Conservation (phyloP, 345 rosid genomes). For the Psidium friedrichsthalianum region DNA sequence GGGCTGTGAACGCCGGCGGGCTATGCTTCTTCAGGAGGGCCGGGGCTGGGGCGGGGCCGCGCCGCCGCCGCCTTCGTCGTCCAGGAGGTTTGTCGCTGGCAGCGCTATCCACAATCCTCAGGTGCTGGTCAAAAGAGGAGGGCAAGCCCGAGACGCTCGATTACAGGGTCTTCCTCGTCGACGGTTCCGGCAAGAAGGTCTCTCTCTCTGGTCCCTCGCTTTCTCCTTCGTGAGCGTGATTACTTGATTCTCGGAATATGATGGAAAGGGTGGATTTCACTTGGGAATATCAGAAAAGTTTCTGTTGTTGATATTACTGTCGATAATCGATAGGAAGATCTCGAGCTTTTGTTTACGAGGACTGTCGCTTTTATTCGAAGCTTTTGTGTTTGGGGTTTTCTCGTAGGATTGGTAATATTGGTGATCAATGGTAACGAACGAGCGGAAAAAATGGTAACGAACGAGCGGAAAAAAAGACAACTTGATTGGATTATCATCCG, state of each 20-base stretch:
- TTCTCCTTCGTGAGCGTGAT: background rate
- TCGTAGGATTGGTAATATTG: background rate
- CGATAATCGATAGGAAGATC: background rate
- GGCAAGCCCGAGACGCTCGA: conserved; percentile 74
- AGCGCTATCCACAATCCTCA: conserved; percentile 47
- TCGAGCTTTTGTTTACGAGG: background rate
- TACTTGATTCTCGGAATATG: background rate
- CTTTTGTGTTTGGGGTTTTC: background rate
- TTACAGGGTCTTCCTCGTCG: conserved; percentile 65
- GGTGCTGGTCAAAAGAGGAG: conserved; percentile 49
- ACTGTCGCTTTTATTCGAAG: background rate
- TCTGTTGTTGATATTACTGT: background rate
- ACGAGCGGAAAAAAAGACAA: background rate
- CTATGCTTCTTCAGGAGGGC: conserved; percentile 15
- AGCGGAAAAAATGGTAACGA: too few relatives aligned
- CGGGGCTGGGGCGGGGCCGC: background rate
- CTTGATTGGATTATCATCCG: background rate
- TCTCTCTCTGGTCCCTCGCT: background rate
- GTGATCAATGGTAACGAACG: background rate
- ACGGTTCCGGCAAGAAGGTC: conserved; percentile 67
- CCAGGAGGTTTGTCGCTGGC: conserved; percentile 52
- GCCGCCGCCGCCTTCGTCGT: background rate
- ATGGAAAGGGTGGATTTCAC: background rate
- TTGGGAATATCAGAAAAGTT: background rate
- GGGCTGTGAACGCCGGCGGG: conserved; percentile 3